Evolutionary conservation across 768 basidiomycete genomes (phyloP).

Genomic region (Russula abietina): DNA sequence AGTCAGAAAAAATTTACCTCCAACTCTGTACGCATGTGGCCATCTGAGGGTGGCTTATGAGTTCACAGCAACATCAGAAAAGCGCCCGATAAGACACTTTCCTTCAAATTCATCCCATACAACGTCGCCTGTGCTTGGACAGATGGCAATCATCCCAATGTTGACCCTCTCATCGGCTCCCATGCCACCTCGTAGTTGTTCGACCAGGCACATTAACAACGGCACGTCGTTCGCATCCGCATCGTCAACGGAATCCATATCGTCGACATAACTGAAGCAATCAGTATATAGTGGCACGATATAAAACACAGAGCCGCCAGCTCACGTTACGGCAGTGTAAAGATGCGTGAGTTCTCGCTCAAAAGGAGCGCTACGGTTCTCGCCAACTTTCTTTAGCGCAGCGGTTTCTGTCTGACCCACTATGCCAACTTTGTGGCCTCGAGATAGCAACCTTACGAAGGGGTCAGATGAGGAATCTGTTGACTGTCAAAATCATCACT

Average conservation of each 20-base stretch:
- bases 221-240: slow-evolving; percentile 51
- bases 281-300: background rate
- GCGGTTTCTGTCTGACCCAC: slow-evolving; percentile 82
- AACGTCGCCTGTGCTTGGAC: slow-evolving; percentile 87
- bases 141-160: slow-evolving; percentile 72
- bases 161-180: slow-evolving; percentile 40
- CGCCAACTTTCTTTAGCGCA: slow-evolving; percentile 77
- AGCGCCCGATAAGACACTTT: slow-evolving; percentile 28
- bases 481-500: slow-evolving; percentile 39
- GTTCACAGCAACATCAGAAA: slow-evolving; percentile 6
- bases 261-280: slow-evolving; percentile 69
- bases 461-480: slow-evolving; percentile 1
- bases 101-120: slow-evolving; percentile 90
- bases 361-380: slow-evolving; percentile 69
- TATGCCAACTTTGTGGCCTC: slow-evolving; percentile 79
- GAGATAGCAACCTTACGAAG: slow-evolving; percentile 55
- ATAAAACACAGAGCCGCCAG: slow-evolving; percentile 13
- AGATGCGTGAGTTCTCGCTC: slow-evolving; percentile 67
- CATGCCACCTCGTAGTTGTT: slow-evolving; percentile 40
- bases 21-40: slow-evolving; percentile 79
- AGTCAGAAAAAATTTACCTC: slow-evolving; percentile 46
- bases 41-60: slow-evolving; percentile 44
- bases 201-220: slow-evolving; percentile 72
- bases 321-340: slow-evolving; percentile 85
- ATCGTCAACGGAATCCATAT: slow-evolving; percentile 62